These are phyloP conservation scores for Phytophthora hybrid DNA, from an alignment of 352 stramenopile genomes.

Conservation along the genomic window DNA sequence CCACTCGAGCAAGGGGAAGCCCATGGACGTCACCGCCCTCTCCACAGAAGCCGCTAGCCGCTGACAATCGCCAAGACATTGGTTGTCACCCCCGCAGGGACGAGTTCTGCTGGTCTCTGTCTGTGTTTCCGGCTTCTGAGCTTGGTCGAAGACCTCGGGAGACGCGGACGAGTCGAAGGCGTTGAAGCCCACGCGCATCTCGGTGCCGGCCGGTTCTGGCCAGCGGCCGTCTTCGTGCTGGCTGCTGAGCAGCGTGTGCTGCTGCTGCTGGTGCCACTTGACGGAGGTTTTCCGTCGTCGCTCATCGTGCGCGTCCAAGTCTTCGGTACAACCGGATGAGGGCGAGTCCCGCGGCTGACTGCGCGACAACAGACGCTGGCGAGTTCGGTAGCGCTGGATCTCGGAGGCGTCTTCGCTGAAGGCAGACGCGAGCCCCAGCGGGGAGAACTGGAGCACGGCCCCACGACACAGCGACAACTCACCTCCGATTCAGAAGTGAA, in stretches of 20 bases:
- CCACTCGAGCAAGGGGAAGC: background rate
- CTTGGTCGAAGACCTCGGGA: background rate
- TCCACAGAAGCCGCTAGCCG: background rate
- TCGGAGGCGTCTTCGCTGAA: background rate
- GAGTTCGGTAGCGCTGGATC: background rate
- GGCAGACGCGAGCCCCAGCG: background rate
- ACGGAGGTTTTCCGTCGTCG: background rate
- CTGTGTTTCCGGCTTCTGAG: background rate
- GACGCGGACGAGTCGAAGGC: background rate
- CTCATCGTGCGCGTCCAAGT: background rate
- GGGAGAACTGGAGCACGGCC: background rate
- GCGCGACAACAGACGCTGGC: background rate
- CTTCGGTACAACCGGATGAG: background rate
- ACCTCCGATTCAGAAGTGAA: constrained; percentile 1
- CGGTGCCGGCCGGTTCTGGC: background rate
- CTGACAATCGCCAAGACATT: background rate
- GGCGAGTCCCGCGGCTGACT: background rate
- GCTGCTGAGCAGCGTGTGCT: no score
- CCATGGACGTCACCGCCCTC: background rate
- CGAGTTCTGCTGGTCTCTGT: background rate
- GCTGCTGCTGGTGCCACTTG: background rate
- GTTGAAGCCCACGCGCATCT: constrained; percentile 1
- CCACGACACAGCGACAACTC: background rate
- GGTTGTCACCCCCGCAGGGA: background rate
- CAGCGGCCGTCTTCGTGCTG: background rate